phyloP scores from a whole-genome alignment of 1,139 yeast species.

The Scheffersomyces lignicola region DNA sequence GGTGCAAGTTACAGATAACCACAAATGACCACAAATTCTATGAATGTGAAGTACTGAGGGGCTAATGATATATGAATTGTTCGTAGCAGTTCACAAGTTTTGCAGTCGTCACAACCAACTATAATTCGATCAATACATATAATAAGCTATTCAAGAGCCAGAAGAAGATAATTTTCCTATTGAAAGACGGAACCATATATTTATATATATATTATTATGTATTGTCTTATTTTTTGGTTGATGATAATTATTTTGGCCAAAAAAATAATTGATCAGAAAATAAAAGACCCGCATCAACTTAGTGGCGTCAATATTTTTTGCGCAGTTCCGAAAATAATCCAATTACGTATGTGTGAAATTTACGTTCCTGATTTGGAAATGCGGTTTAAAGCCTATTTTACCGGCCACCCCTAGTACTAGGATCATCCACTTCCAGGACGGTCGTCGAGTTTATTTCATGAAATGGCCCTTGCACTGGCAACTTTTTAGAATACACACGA shows the following conservation, averaged over 20 bases:
- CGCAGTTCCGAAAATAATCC: background rate
- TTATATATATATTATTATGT: background rate
- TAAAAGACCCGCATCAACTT: background rate
- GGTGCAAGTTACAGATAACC: too few relatives aligned
- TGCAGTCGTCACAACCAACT: too few relatives aligned
- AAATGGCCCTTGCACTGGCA: too few relatives aligned
- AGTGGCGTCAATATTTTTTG: background rate
- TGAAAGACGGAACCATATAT: conserved; percentile 1
- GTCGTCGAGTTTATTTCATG: too few relatives aligned
- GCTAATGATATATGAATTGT: too few relatives aligned
- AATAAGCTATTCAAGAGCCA: background rate
- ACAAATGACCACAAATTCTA: too few relatives aligned
- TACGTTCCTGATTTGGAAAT: conserved; percentile 1
- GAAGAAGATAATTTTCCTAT: background rate
- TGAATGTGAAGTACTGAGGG: too few relatives aligned
- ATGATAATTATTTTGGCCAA: background rate
- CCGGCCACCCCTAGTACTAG: too few relatives aligned
- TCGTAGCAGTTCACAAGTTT: too few relatives aligned
- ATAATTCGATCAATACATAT: background rate
- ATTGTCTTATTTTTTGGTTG: background rate
- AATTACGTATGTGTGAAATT: conserved; percentile 1
- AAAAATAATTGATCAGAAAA: background rate
- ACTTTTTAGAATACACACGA: too few relatives aligned
- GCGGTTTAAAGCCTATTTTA: too few relatives aligned
- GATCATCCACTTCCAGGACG: too few relatives aligned